Conservation (phyloP, 371 early-diverging fungal genomes). For the Blakeslea trispora region DNA sequence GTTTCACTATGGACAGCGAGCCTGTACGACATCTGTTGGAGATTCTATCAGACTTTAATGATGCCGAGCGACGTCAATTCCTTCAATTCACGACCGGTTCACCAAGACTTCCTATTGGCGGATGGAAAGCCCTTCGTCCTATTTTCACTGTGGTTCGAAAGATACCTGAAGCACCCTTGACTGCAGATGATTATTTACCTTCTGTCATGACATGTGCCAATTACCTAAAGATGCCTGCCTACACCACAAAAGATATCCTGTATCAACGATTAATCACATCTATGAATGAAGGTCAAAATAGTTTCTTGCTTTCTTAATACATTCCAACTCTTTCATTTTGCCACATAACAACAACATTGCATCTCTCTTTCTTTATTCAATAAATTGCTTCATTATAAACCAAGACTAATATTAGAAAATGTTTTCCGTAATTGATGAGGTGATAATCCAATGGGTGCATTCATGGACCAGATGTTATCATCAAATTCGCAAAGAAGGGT, state of each 20-base stretch:
- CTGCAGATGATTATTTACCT: slow-evolving; percentile 84
- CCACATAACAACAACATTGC: too few relatives aligned
- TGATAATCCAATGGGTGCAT: slow-evolving; percentile 5
- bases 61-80: slow-evolving; percentile 74
- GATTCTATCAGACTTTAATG: slow-evolving; percentile 66
- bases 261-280: slow-evolving; percentile 67
- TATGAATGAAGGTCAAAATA: slow-evolving; percentile 85
- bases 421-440: slow-evolving; percentile 15
- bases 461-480: slow-evolving; percentile 16
- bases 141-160: slow-evolving; percentile 89
- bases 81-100: slow-evolving; percentile 91
- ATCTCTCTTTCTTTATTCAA: too few relatives aligned
- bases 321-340: too few relatives aligned
- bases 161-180: slow-evolving; percentile 61
- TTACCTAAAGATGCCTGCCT: slow-evolving; percentile 92
- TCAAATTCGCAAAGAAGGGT: slow-evolving; percentile 20
- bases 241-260: slow-evolving; percentile 73
- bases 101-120: slow-evolving; percentile 88
- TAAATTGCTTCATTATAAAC: too few relatives aligned
- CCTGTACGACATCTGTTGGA: slow-evolving; percentile 66
- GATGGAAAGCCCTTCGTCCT: slow-evolving; percentile 82
- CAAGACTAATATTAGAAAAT: slow-evolving; percentile 12
- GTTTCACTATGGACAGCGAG: slow-evolving; percentile 75
- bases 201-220: slow-evolving; percentile 97
- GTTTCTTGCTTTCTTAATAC: slow-evolving; percentile 76